Conservation (phyloP, 23 red algal species). For the Porphyridium purpureum region DNA sequence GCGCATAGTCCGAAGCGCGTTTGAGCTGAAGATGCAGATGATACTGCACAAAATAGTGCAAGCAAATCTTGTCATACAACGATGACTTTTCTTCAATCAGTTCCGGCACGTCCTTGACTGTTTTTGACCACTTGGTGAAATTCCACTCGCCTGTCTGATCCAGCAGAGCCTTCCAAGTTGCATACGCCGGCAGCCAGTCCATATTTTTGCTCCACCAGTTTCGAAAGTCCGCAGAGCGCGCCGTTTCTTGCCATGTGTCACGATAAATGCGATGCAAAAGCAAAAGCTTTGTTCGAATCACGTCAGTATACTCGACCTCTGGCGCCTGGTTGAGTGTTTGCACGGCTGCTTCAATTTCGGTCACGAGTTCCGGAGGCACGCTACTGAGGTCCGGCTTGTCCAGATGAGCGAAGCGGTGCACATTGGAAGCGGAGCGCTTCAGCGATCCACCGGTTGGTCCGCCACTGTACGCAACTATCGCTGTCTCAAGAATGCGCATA, state of each 20-base stretch:
- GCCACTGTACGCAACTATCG: slow-evolving; percentile 1
- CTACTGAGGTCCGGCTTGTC: too few species aligned
- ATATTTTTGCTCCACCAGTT: slow-evolving; percentile 8
- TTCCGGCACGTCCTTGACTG: slow-evolving; percentile 1
- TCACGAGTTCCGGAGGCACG: slow-evolving; percentile 1
- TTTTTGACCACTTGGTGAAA: neutral
- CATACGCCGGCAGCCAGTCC: slow-evolving; percentile 13
- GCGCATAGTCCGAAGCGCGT: slow-evolving; percentile 19
- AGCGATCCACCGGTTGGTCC: too few species aligned
- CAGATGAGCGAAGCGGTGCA: too few species aligned
- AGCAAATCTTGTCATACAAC: slow-evolving; percentile 12
- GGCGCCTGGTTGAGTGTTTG: slow-evolving; percentile 1
- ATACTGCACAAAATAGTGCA: slow-evolving; percentile 15
- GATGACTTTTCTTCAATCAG: slow-evolving; percentile 1
- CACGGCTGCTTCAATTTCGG: neutral
- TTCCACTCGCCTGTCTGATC: slow-evolving; percentile 1
- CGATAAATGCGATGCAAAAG: slow-evolving; percentile 9
- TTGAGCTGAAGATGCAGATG: slow-evolving; percentile 22
- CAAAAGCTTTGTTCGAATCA: slow-evolving; percentile 3
- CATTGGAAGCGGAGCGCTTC: too few species aligned
- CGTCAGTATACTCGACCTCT: slow-evolving; percentile 10
- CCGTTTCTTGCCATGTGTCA: neutral
- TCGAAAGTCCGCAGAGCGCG: too few species aligned
- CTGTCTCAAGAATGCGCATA: neutral
- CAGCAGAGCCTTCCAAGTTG: slow-evolving; percentile 4